A percentile compares a stretch with the other conserved stretches of the same genome.
phyloP scores from a whole-genome alignment of 2,329 filamentous ascomycete species.

The Aspergillus caelatus region DNA sequence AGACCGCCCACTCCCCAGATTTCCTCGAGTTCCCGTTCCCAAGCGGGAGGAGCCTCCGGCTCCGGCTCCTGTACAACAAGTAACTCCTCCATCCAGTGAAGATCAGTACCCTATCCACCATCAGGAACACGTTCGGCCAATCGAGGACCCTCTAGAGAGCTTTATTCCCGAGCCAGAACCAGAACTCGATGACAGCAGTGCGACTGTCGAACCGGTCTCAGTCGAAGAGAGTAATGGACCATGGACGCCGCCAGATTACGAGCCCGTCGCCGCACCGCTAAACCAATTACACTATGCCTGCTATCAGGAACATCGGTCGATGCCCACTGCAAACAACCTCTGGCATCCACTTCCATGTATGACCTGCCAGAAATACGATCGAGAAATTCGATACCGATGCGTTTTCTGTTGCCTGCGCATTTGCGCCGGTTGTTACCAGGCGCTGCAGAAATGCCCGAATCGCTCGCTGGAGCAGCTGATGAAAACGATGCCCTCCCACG shows the following conservation, averaged over 20 bases:
- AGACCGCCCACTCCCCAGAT: slow-evolving; percentile 13
- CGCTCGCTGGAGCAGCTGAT: slow-evolving; percentile 40
- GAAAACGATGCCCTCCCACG: slow-evolving; percentile 19
- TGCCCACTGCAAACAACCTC: slow-evolving; percentile 40
- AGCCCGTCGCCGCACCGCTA: slow-evolving; percentile 38
- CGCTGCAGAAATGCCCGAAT: slow-evolving; percentile 35
- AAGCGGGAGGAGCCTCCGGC: slow-evolving; percentile 5
- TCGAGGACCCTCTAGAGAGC: slow-evolving; percentile 32
- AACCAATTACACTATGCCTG: slow-evolving; percentile 41
- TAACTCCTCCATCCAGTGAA: slow-evolving; percentile 9
- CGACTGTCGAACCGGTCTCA: slow-evolving; percentile 21
- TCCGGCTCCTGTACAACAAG: slow-evolving; percentile 8
- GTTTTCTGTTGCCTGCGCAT: slow-evolving; percentile 47
- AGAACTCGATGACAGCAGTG: slow-evolving; percentile 21
- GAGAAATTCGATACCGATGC: slow-evolving; percentile 42
- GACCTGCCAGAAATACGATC: slow-evolving; percentile 44
- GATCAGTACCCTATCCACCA: background rate
- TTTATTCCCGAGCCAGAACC: slow-evolving; percentile 38
- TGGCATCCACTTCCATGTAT: slow-evolving; percentile 48
- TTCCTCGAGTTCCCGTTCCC: slow-evolving; percentile 12
- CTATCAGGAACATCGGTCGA: slow-evolving; percentile 42
- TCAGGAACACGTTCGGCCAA: slow-evolving; percentile 4
- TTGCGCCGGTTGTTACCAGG: slow-evolving; percentile 38
- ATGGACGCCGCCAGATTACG: slow-evolving; percentile 35
- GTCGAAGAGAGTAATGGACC: slow-evolving; percentile 24